Evolutionary conservation across 192 early-diverging fungal genomes (phyloP).

Genomic region (Backusella parvicylindrica): DNA sequence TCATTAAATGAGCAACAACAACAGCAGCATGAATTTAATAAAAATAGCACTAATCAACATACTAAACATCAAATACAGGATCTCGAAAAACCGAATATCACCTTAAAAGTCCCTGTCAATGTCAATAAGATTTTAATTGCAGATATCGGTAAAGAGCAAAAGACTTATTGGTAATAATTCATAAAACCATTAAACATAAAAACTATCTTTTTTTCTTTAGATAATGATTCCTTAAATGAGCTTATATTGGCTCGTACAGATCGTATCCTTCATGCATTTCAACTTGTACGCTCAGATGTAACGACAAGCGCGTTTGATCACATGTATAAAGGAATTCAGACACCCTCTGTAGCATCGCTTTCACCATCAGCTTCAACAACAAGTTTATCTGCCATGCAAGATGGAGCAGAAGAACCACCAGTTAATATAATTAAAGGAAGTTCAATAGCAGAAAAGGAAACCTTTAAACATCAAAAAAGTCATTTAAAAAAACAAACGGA

Average conservation of each 20-base stretch:
- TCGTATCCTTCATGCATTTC: constrained; percentile 49
- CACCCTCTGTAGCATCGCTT: constrained; percentile 1
- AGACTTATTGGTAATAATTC: not conserved
- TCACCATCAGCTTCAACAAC: constrained; percentile 25
- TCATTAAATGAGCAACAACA: not conserved
- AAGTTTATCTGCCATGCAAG: not conserved
- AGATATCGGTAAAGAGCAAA: constrained; percentile 43
- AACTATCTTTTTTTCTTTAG: constrained; percentile 23
- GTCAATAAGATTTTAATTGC: constrained; percentile 53
- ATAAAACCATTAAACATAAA: not conserved
- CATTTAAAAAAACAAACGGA: not conserved
- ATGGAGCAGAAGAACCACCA: not conserved
- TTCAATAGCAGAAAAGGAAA: not conserved
- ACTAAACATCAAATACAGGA: constrained; percentile 10
- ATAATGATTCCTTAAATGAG: constrained; percentile 53
- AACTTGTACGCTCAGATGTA: constrained; percentile 25
- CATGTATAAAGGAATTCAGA: constrained; percentile 1
- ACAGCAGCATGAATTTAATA: not conserved
- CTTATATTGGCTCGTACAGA: constrained; percentile 55
- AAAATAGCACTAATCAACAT: not conserved
- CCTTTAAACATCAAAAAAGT: not conserved
- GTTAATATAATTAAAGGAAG: not conserved
- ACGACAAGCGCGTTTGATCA: constrained; percentile 8
- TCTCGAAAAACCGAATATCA: constrained; percentile 34
- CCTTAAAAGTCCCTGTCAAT: constrained; percentile 53